These are phyloP conservation scores for Phytopythium mirpurense DNA, from an alignment of 352 stramenopile species.

Conservation along the genomic window DNA sequence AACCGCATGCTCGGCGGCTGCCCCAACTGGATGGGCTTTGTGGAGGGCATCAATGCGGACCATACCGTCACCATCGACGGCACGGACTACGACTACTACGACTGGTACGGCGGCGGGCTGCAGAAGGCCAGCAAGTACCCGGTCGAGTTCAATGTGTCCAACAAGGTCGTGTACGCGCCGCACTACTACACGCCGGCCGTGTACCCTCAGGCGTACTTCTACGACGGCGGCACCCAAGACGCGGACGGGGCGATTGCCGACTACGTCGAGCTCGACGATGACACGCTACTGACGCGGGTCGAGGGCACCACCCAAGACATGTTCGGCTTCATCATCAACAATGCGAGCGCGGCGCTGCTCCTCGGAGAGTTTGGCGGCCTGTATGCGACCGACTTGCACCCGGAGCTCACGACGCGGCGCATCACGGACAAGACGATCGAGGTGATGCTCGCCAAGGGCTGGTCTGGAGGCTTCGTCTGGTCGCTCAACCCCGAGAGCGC, in stretches of 20 bases:
- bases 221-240: slow-evolving; percentile 29
- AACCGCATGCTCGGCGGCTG: slow-evolving; percentile 64
- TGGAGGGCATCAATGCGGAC: slow-evolving; percentile 52
- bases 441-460: slow-evolving; percentile 32
- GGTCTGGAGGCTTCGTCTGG: slow-evolving; percentile 52
- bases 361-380: slow-evolving; percentile 55
- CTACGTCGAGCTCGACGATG: slow-evolving; percentile 51
- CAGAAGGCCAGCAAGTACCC: slow-evolving; percentile 33
- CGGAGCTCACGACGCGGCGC: slow-evolving; percentile 37
- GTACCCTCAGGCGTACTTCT: slow-evolving; percentile 59
- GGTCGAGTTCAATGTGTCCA: slow-evolving; percentile 33
- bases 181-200: slow-evolving; percentile 71
- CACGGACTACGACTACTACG: slow-evolving; percentile 46
- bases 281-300: slow-evolving; percentile 34
- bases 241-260: slow-evolving; percentile 24
- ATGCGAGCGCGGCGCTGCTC: slow-evolving; percentile 44
- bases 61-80: slow-evolving; percentile 41
- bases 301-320: slow-evolving; percentile 58
- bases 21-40: slow-evolving; percentile 62
- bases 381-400: slow-evolving; percentile 45
- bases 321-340: slow-evolving; percentile 56
- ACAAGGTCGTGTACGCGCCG: slow-evolving; percentile 77
- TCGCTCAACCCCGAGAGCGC: slow-evolving; percentile 56
- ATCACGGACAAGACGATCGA: slow-evolving; percentile 47
- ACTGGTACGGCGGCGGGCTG: slow-evolving; percentile 59